These are phyloP conservation scores for Pleurotus djamor DNA, from an alignment of 768 basidiomycete genomes.

Conservation along the genomic window DNA sequence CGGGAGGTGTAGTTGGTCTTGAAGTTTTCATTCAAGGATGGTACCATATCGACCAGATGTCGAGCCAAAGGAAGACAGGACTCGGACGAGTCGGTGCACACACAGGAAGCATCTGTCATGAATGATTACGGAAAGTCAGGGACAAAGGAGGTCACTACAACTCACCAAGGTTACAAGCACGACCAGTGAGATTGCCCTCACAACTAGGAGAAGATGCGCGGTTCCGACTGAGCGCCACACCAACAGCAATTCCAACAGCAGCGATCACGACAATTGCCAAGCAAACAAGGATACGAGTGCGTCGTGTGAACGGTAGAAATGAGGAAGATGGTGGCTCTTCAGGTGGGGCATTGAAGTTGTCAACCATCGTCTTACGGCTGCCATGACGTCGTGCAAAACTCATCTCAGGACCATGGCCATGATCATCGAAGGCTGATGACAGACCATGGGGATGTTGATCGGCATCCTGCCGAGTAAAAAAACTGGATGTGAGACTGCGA, in stretches of 20 bases:
- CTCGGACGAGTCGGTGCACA: conserved; percentile 48
- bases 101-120: conserved; percentile 56
- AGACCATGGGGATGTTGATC: conserved; percentile 11
- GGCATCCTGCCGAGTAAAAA: background rate
- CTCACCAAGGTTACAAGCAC: conserved; percentile 55
- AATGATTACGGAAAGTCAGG: background rate
- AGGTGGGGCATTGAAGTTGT: background rate
- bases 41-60: conserved; percentile 46
- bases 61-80: conserved; percentile 54
- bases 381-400: background rate
- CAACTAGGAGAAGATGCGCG: conserved; percentile 28
- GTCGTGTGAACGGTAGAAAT: conserved; percentile 1
- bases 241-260: conserved; percentile 42
- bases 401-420: background rate
- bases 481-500: conserved; percentile 31
- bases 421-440: conserved; percentile 18
- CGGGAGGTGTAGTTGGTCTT: conserved; percentile 39
- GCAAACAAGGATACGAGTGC: conserved; percentile 23
- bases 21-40: conserved; percentile 46
- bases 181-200: conserved; percentile 42
- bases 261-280: conserved; percentile 32
- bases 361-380: background rate
- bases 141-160: conserved; percentile 3
- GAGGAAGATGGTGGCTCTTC: background rate
- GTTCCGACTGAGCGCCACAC: conserved; percentile 35